These are phyloP conservation scores for Clavulina sp. DNA, from an alignment of 768 basidiomycete species.

Conservation along the genomic window DNA sequence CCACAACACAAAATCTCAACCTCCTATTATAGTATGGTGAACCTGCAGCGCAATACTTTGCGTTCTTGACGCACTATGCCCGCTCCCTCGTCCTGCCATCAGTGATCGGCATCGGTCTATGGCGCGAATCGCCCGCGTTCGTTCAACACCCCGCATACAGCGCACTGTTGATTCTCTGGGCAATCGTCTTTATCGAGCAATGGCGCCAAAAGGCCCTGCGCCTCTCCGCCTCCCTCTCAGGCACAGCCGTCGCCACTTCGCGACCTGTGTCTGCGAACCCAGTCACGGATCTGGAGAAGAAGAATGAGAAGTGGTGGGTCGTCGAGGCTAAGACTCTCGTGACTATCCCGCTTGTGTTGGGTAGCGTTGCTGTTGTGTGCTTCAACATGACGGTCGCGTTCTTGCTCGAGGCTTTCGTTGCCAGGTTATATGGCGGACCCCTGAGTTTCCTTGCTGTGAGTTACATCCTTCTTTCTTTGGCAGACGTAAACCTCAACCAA, in stretches of 20 bases:
- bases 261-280: no score
- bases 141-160: not conserved
- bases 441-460: not conserved
- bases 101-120: not conserved
- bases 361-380: not conserved
- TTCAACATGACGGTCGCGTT: conserved; percentile 1
- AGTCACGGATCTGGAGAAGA: no score
- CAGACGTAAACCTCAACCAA: not conserved
- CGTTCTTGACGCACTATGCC: not conserved
- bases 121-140: not conserved
- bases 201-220: not conserved
- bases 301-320: not conserved
- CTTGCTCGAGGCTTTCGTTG: not conserved
- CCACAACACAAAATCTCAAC: not conserved
- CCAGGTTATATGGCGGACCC: not conserved
- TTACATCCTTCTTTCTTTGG: no score
- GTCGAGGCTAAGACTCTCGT: not conserved
- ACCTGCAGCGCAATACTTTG: not conserved
- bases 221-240: not conserved
- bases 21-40: not conserved
- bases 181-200: not conserved
- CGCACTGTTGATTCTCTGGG: not conserved
- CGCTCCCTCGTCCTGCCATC: not conserved
- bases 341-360: not conserved
- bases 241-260: not conserved